These are phyloP conservation scores for Avena insularis DNA, from an alignment of 176 grass and related monocot genomes.

Conservation along the genomic window DNA sequence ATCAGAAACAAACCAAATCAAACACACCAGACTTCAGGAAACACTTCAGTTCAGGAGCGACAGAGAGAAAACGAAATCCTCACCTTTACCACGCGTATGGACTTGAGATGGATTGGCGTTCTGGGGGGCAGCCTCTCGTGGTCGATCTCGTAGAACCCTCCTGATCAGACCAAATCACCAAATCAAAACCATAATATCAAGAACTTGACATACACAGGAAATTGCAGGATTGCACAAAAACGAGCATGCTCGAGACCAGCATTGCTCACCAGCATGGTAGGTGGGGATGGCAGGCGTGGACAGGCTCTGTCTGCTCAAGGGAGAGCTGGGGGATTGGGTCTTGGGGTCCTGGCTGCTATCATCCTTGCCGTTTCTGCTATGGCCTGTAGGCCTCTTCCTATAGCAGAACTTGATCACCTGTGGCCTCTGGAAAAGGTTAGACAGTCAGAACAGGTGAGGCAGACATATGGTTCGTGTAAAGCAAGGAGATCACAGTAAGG, in stretches of 20 bases:
- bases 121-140: slow-evolving; percentile 76
- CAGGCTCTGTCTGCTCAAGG: slow-evolving; percentile 54
- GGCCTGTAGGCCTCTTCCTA: slow-evolving; percentile 45
- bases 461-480: slow-evolving; percentile 18
- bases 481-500: neutral
- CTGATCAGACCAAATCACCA: slow-evolving; percentile 42
- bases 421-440: slow-evolving; percentile 45
- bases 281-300: slow-evolving; percentile 31
- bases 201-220: slow-evolving; percentile 22
- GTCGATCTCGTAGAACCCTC: slow-evolving; percentile 81
- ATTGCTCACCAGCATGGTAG: slow-evolving; percentile 49
- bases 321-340: slow-evolving; percentile 32
- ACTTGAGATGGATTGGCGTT: slow-evolving; percentile 81
- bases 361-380: slow-evolving; percentile 47
- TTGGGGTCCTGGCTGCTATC: slow-evolving; percentile 30
- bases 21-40: neutral
- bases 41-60: neutral
- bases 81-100: slow-evolving; percentile 75
- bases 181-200: slow-evolving; percentile 34
- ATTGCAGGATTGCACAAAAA: slow-evolving; percentile 17
- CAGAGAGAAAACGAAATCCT: neutral
- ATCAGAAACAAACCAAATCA: slow-evolving; percentile 40
- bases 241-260: neutral
- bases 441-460: slow-evolving; percentile 32
- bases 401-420: slow-evolving; percentile 56